A percentile compares a stretch with the other conserved stretches of the same genome.
phyloP scores from a whole-genome alignment of 73 alveolate species.

The Paramecium octaurelia region DNA sequence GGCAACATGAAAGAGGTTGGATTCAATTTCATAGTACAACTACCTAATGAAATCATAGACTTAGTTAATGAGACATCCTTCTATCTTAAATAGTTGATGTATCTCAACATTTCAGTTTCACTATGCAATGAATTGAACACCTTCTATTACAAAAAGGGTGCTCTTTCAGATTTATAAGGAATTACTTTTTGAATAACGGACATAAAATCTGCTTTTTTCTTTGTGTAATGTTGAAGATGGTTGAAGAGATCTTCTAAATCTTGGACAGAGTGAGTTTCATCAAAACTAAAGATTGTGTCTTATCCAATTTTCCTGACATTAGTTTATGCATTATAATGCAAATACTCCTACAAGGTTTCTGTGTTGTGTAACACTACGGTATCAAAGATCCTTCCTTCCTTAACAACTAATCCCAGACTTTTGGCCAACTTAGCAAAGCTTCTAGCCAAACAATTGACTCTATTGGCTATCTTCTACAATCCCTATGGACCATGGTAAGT shows the following conservation, averaged over 20 bases:
- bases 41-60: constrained; percentile 89
- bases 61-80: constrained; percentile 77
- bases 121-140: constrained; percentile 76
- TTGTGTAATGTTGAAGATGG: constrained; percentile 61
- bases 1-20: constrained; percentile 90
- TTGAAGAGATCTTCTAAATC: constrained; percentile 68
- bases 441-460: constrained; percentile 71
- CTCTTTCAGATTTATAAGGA: background rate
- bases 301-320: constrained; percentile 72
- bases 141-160: constrained; percentile 67
- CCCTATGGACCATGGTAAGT: constrained; percentile 83
- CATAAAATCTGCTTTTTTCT: constrained; percentile 1
- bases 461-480: constrained; percentile 73
- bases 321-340: constrained; percentile 63
- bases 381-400: constrained; percentile 67
- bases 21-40: constrained; percentile 95
- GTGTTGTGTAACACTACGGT: constrained; percentile 54
- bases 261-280: constrained; percentile 79
- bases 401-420: constrained; percentile 56
- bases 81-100: constrained; percentile 76
- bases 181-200: background rate
- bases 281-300: constrained; percentile 72
- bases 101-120: constrained; percentile 93
- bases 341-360: constrained; percentile 39
- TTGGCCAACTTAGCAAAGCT: constrained; percentile 43